Evolutionary conservation across 2,329 filamentous ascomycete genomes (phyloP).

Genomic region (Pleoardoris graminearum): DNA sequence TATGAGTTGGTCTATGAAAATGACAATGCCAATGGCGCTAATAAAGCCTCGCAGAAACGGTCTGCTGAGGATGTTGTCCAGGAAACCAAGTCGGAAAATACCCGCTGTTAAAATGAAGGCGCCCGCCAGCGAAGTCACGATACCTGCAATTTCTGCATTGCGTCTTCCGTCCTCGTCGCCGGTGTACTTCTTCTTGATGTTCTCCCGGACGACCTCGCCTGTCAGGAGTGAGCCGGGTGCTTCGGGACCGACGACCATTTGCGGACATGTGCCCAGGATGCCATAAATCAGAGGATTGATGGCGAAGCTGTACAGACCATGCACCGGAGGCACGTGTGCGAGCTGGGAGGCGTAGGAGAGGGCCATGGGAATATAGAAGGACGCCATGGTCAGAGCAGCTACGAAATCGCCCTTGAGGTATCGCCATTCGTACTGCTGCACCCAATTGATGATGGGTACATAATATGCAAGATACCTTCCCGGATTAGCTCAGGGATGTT

Average conservation of each 20-base stretch:
- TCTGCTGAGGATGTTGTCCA: slow-evolving; percentile 90
- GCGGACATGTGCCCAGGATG: slow-evolving; percentile 84
- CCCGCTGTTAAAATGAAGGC: slow-evolving; percentile 87
- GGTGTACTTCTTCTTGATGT: slow-evolving; percentile 69
- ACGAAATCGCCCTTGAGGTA: slow-evolving; percentile 86
- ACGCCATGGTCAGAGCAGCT: slow-evolving; percentile 92
- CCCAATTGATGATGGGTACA: slow-evolving; percentile 87
- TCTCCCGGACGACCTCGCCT: slow-evolving; percentile 80
- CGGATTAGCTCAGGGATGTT: not conserved
- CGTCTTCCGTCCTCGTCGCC: slow-evolving; percentile 68
- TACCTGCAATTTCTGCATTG: slow-evolving; percentile 82
- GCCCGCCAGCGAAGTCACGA: slow-evolving; percentile 85
- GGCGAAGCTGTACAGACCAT: slow-evolving; percentile 91
- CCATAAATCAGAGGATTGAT: slow-evolving; percentile 92
- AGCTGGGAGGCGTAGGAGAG: slow-evolving; percentile 91
- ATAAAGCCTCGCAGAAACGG: slow-evolving; percentile 96
- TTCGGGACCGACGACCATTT: slow-evolving; percentile 93
- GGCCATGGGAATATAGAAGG: slow-evolving; percentile 97
- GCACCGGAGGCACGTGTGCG: slow-evolving; percentile 88
- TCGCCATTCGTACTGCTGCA: slow-evolving; percentile 78
- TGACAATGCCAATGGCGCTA: slow-evolving; percentile 94
- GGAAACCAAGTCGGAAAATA: slow-evolving; percentile 80
- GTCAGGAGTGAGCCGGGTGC: slow-evolving; percentile 90
- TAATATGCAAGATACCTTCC: slow-evolving; percentile 88
- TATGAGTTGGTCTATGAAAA: slow-evolving; percentile 91